A percentile compares a stretch with the other conserved stretches of the same genome.
Conservation (phyloP, 2,329 filamentous ascomycete species). For the Endothia cerciana region DNA sequence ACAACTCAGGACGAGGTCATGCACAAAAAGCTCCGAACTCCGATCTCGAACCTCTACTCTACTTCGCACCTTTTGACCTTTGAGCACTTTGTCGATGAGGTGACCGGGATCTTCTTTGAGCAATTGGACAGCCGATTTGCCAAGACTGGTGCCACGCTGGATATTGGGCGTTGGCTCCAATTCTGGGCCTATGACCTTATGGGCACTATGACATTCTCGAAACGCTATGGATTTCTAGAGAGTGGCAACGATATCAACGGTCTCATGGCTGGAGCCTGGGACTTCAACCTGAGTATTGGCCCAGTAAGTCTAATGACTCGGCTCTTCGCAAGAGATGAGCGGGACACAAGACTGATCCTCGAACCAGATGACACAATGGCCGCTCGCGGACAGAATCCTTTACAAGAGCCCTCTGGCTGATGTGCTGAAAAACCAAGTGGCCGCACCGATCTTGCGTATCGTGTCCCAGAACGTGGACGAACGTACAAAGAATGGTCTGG, state of each 20-base stretch:
- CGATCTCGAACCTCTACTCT: constrained; percentile 15
- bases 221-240: constrained; percentile 38
- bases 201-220: constrained; percentile 36
- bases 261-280: constrained; percentile 34
- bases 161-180: constrained; percentile 37
- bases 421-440: constrained; percentile 43
- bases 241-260: constrained; percentile 35
- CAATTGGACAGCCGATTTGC: constrained; percentile 29
- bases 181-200: constrained; percentile 42
- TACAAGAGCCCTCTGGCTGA: constrained; percentile 39
- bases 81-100: constrained; percentile 15
- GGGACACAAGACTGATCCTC: not conserved
- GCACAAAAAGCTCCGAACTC: constrained; percentile 11
- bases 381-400: constrained; percentile 4
- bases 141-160: not conserved
- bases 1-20: constrained; percentile 18
- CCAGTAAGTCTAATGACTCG: constrained; percentile 30
- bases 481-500: not conserved
- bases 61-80: constrained; percentile 6
- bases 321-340: not conserved
- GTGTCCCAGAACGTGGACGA: constrained; percentile 28
- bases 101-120: constrained; percentile 43
- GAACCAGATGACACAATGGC: constrained; percentile 41
- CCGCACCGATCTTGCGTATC: constrained; percentile 49
- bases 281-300: constrained; percentile 33